These are phyloP conservation scores for Corymbia citriodora DNA, from an alignment of 441 rosid genomes.

Conservation along the genomic window DNA sequence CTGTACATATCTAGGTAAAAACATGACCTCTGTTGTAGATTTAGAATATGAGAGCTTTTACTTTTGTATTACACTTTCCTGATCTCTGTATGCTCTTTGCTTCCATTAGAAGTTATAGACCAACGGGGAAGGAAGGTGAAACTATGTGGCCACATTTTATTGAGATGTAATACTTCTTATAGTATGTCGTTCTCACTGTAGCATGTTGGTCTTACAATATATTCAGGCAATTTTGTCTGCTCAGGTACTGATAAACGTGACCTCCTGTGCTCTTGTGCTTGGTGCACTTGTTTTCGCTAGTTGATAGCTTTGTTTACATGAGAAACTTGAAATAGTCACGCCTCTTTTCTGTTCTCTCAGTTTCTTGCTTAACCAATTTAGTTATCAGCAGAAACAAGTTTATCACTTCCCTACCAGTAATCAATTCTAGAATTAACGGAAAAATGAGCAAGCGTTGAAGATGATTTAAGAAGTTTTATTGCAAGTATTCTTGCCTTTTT, in stretches of 20 bases:
- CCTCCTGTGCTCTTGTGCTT: not conserved
- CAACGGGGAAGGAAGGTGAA: not conserved
- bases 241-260: not conserved
- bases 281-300: not conserved
- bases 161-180: not conserved
- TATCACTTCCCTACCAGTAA: not conserved
- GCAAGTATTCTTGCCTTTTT: not conserved
- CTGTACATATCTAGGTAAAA: conserved; percentile 34
- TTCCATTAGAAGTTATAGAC: not conserved
- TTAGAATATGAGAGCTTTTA: conserved; percentile 11
- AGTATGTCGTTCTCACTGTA: not conserved
- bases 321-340: not conserved
- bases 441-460: not conserved
- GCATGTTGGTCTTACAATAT: not conserved
- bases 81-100: not conserved
- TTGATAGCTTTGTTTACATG: not conserved
- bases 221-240: not conserved
- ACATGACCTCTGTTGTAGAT: conserved; percentile 15
- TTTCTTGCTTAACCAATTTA: not conserved
- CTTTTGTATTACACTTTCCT: conserved; percentile 5
- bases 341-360: not conserved
- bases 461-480: not conserved
- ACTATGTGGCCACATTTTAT: not conserved
- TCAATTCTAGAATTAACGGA: not conserved
- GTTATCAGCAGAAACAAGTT: not conserved